Conservation (phyloP, 441 rosid genomes). For the Jatropha multifida region DNA sequence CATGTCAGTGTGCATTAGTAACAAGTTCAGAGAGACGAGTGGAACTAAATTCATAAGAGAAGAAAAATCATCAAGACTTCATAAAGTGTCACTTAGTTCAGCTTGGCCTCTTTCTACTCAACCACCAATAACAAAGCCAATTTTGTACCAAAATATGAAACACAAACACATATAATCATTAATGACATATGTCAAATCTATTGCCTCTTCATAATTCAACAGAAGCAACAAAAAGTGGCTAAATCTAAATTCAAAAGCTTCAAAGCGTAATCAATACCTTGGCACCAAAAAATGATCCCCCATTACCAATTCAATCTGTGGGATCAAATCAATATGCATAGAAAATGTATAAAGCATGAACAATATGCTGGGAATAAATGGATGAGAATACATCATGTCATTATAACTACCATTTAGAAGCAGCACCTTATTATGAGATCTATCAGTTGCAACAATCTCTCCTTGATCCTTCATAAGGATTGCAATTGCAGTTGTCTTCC, state of each 20-base stretch:
- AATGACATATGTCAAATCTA: neutral
- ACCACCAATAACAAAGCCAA: neutral
- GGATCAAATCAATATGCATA: neutral
- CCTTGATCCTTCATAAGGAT: constrained; percentile 88
- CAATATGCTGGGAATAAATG: neutral
- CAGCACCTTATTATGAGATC: constrained; percentile 95
- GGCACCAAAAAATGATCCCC: neutral
- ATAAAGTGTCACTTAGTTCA: neutral
- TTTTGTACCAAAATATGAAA: neutral
- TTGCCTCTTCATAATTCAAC: neutral
- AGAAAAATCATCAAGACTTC: neutral
- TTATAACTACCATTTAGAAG: constrained; percentile 13
- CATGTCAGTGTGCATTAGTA: too few relatives aligned
- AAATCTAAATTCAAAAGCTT: constrained; percentile 5
- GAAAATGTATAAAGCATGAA: neutral
- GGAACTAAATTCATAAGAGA: neutral
- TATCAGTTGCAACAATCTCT: constrained; percentile 84
- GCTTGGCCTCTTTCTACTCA: neutral
- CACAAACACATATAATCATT: neutral
- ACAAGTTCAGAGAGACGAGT: too few relatives aligned
- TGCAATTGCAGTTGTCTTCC: constrained; percentile 95
- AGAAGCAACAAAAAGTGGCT: neutral
- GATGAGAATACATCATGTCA: neutral
- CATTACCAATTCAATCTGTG: neutral
- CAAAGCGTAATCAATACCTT: constrained; percentile 14